Percentiles rank a stretch among this genome's conserved stretches.
Conservation (phyloP, 768 basidiomycete genomes). For the Royoungia palumana region DNA sequence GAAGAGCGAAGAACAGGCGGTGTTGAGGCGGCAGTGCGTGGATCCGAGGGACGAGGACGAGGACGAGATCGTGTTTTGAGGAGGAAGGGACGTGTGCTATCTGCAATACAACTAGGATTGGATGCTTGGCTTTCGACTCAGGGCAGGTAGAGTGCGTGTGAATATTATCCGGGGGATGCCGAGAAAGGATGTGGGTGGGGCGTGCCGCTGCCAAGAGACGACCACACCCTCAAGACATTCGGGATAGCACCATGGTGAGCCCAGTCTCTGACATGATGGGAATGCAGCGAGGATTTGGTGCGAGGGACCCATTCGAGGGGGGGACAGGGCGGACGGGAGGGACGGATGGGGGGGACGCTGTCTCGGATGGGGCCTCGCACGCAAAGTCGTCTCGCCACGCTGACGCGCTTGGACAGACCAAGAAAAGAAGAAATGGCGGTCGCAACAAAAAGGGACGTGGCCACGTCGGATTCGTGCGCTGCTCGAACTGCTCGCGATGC, state of each 20-base stretch:
- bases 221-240: constrained; percentile 21
- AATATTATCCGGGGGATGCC: constrained; percentile 20
- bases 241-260: constrained; percentile 31
- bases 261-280: not conserved
- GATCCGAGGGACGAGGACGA: constrained; percentile 20
- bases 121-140: constrained; percentile 7
- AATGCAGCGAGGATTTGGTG: not conserved
- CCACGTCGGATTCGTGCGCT: constrained; percentile 91
- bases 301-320: constrained; percentile 1
- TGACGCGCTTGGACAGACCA: constrained; percentile 57
- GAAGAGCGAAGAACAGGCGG: constrained; percentile 46
- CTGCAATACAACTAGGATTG: no score
- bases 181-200: not conserved
- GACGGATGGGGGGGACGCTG: constrained; percentile 10
- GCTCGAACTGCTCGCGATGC: constrained; percentile 99
- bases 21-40: constrained; percentile 30
- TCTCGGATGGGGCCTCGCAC: no score
- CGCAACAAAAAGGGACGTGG: constrained; percentile 99
- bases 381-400: not conserved
- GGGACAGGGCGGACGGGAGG: not conserved
- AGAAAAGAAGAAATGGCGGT: constrained; percentile 98
- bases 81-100: no score
- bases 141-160: constrained; percentile 30
- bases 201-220: not conserved
- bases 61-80: constrained; percentile 25